These are phyloP conservation scores for Pulveroboletus sp. DNA, from an alignment of 768 basidiomycete genomes.

Conservation along the genomic window DNA sequence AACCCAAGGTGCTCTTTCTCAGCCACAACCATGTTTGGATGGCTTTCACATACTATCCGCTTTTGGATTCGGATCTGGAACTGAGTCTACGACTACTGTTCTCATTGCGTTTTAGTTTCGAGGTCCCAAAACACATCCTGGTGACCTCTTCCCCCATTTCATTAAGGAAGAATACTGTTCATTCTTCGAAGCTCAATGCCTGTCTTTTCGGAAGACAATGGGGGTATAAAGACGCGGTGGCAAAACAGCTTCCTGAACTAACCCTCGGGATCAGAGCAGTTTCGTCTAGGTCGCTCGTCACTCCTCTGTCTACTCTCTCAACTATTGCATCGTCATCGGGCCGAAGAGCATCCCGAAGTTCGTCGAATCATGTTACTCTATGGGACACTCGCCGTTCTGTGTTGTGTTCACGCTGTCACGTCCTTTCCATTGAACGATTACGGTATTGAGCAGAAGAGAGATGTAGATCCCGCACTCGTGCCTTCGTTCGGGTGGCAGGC, in stretches of 20 bases:
- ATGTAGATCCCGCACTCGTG: slow-evolving; percentile 51
- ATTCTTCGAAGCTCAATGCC: background rate
- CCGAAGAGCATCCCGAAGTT: background rate
- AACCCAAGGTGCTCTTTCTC: no score
- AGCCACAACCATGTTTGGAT: no score
- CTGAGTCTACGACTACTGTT: no score
- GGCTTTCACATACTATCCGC: no score
- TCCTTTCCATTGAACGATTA: slow-evolving; percentile 18
- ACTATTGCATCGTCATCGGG: background rate
- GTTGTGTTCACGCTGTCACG: slow-evolving; percentile 1
- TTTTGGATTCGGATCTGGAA: no score
- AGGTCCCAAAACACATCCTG: no score
- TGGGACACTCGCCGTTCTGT: slow-evolving; percentile 7
- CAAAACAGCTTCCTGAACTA: background rate
- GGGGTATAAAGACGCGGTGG: slow-evolving; percentile 1
- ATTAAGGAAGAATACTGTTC: background rate
- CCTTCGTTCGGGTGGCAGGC: slow-evolving; percentile 57
- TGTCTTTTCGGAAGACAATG: slow-evolving; percentile 20
- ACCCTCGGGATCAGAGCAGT: no score
- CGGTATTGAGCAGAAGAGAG: slow-evolving; percentile 33
- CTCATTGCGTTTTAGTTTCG: no score
- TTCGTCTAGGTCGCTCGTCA: slow-evolving; percentile 18
- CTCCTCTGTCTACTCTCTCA: slow-evolving; percentile 5
- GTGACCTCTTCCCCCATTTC: background rate
- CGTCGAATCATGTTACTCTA: slow-evolving; percentile 15